Evolutionary conservation across 306 rosid genomes (phyloP), one percentile per base, ranked within the genome.

Genomic region (Cucurbita moschata): DNA sequence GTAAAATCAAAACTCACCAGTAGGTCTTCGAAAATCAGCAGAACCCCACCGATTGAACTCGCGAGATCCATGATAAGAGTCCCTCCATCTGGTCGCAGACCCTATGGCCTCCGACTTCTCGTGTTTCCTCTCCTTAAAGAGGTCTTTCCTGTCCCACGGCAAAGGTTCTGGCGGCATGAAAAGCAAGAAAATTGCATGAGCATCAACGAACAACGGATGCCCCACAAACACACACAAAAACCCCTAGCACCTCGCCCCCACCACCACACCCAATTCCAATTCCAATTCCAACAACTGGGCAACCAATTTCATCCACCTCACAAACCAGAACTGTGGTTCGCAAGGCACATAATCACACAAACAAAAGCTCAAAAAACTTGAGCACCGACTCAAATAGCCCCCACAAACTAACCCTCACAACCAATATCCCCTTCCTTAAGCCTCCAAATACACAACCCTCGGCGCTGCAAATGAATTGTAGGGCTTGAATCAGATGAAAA

Each of bases 111-210:
- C 99, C n/a, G 95, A 84, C 82, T 96, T 82, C 73, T 91, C 99
- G 84, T 88, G 91, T 96, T 89, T 95, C 96, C 97, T 91, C 93
- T 95, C 96, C 88, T 88, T 94, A 83, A 89, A 86, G 81, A 85
- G 86, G 80, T 94, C 97, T 90, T 95, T 95, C 81, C 99, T 96
- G 83, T 95, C 97, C 90, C 93, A 91, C 77, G 96, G 92, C 78
- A 95, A 76, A 69, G 97, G 93, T 85, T 95, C 99, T 9, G 96
- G 97, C 97, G 99, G 99, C 99, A 95, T 95, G 88, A 88, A 95
- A 82, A 83, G 61, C 86, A 84, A 79, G 84, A 86, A 77, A 88
- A 89, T 81, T 78, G 96, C 96, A 91, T 89, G 87, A 90, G 93
- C 92, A 75, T 78, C 87, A 83, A 73, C 84, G 59, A 76, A 14